Base-by-base conservation (phyloP, 202 grass and related monocot species). In the Hordeum pubiflorum region DNA sequence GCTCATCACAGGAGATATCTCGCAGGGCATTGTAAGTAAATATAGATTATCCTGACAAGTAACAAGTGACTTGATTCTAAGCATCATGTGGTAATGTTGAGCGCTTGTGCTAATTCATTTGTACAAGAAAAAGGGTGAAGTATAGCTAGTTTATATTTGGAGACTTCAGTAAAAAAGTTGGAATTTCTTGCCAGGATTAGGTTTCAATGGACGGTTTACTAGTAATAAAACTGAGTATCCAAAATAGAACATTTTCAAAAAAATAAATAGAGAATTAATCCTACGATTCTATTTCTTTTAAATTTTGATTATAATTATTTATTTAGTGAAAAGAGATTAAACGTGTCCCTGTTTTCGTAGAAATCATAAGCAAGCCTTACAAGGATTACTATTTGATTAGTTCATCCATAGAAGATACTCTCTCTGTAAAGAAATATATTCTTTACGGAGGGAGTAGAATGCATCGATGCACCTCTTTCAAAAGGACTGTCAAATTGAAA, bases 1-100 rank as follows among this genome's bases (percentile, higher is more conserved):
- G 58, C 24, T 83, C 63, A 75, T 93, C 85, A 57, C 86, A 10
- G 62, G 63, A 10, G 77, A 85, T 44, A 81, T 83, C 39, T 55
- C 14, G 3, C 48, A 62, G 68, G 0, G 67, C 46, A 61, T 93
- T 87, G 91, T 93, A 69, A 78, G 78, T 77, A 54, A 2, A 5
- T 21, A 5, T 21, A 7, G 15, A 34, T 10, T n/a, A 22, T 18
- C 46, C 2, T 21, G 14, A 0, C 7, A 18, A 32, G 9, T 73
- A 8, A 50, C 13, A 15, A 5, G 13, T 50, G 13, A n/a, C 7
- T 21, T 3, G 9, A 55, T 52, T 72, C 1, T 20, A 31, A 48
- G 1, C 62, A 27, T 72, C 14, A 4, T 18, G 10, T 52, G 23
- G 2, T n/a, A 18, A 50, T 1, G 4, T 29, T 18, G 24, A 52